A percentile compares a stretch with the other conserved stretches of the same genome.
These are phyloP conservation scores for Hyphodiscus sp. DNA, from an alignment of 2,329 filamentous ascomycete genomes.

Conservation along the genomic window DNA sequence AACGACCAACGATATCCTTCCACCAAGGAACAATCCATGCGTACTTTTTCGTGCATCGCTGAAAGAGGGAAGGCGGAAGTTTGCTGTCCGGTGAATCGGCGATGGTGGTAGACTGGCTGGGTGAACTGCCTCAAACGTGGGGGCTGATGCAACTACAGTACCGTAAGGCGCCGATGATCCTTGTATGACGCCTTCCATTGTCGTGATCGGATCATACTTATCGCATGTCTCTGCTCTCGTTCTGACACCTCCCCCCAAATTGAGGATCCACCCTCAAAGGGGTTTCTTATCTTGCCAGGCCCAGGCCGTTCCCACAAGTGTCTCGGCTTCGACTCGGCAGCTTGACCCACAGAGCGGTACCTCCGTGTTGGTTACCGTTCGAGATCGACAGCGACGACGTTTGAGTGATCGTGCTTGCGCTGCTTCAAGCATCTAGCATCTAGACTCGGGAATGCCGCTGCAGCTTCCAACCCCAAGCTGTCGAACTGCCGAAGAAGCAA, in stretches of 20 bases:
- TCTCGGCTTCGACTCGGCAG: not conserved
- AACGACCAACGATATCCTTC: not conserved
- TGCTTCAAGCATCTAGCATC: not conserved
- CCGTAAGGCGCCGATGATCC: not conserved
- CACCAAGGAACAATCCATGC: not conserved
- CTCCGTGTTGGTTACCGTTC: not conserved
- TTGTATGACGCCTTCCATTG: not conserved
- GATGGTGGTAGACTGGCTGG: not conserved
- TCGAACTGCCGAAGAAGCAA: not conserved
- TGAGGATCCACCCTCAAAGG: not conserved
- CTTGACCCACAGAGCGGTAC: not conserved
- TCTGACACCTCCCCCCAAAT: not conserved
- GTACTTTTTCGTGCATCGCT: not conserved
- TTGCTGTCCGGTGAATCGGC: not conserved
- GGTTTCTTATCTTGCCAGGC: not conserved
- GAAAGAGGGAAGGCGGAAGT: not conserved
- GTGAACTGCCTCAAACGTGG: not conserved
- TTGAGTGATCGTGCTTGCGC: too few relatives aligned
- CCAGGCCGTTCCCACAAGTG: not conserved
- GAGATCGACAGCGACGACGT: not conserved
- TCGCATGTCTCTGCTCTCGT: not conserved
- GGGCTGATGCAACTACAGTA: not conserved
- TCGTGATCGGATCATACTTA: not conserved
- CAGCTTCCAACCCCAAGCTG: too few relatives aligned
- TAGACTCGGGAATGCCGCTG: not conserved